Conservation (phyloP, 352 stramenopile genomes). For the Globisporangium radiosum region DNA sequence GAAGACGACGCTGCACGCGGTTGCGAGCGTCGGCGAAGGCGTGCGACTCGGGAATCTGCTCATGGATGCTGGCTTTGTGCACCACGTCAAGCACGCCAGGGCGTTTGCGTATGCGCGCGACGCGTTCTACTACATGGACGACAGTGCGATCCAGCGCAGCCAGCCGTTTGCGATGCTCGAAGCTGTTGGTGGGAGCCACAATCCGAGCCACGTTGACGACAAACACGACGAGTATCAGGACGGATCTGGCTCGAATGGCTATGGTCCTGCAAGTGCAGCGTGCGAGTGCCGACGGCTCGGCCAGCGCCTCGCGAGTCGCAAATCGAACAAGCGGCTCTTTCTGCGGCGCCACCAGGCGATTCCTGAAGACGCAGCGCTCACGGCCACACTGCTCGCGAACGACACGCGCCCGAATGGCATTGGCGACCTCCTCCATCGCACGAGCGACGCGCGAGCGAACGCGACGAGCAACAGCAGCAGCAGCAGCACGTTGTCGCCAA, state of each 20-base stretch:
- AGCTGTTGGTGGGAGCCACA: background rate
- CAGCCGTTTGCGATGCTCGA: constrained; percentile 24
- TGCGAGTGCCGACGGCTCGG: constrained; percentile 26
- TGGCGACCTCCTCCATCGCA: background rate
- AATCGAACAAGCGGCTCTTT: constrained; percentile 14
- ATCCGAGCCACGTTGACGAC: background rate
- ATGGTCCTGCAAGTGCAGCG: constrained; percentile 6
- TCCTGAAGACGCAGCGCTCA: constrained; percentile 12
- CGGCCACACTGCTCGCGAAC: constrained; percentile 1
- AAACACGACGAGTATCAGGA: background rate
- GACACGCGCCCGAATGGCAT: constrained; percentile 1
- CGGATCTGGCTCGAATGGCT: background rate
- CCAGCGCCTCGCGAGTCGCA: constrained; percentile 20
- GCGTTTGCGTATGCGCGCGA: constrained; percentile 18
- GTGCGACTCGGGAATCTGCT: constrained; percentile 33
- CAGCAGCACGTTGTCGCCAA: background rate
- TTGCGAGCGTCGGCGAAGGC: constrained; percentile 15
- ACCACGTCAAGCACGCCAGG: constrained; percentile 24
- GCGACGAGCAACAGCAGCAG: background rate
- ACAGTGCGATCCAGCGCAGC: constrained; percentile 18
- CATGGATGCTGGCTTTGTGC: constrained; percentile 26
- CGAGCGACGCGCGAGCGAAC: background rate
- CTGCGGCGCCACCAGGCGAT: constrained; percentile 15
- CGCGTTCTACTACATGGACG: constrained; percentile 26
- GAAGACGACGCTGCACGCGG: constrained; percentile 3